Evolutionary conservation across 306 rosid species (phyloP).

Genomic region (Ammopiptanthus mongolicus): DNA sequence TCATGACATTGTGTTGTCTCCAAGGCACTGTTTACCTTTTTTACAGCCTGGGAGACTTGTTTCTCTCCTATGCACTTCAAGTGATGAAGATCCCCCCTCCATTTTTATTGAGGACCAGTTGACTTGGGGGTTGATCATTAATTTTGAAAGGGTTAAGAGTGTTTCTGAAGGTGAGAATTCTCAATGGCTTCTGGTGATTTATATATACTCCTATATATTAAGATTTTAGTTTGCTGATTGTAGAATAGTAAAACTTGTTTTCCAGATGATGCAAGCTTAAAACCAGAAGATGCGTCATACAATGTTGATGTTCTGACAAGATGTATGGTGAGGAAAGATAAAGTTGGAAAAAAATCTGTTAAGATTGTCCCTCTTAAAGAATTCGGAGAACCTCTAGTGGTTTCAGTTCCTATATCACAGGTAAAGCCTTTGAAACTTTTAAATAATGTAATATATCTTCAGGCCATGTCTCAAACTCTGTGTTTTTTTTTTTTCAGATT

Average conservation of each 20-base stretch:
- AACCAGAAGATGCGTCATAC: constrained; percentile 79
- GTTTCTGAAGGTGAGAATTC: constrained; percentile 63
- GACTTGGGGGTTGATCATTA: constrained; percentile 89
- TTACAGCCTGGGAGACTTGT: constrained; percentile 92
- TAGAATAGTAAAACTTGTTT: constrained; percentile 7
- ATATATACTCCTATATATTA: not conserved
- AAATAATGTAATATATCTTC: constrained; percentile 8
- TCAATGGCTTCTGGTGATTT: not conserved
- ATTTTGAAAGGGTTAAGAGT: constrained; percentile 74
- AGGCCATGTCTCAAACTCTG: not conserved
- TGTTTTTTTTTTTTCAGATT: not conserved
- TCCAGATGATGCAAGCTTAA: constrained; percentile 62
- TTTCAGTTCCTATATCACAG: constrained; percentile 77
- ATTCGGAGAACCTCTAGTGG: constrained; percentile 74
- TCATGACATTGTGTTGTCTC: constrained; percentile 69
- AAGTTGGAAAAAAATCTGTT: constrained; percentile 51
- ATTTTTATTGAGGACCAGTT: constrained; percentile 53
- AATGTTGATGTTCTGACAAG: constrained; percentile 82
- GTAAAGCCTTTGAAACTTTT: constrained; percentile 30
- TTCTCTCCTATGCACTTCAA: constrained; percentile 49
- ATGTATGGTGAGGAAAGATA: constrained; percentile 64
- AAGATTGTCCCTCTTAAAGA: constrained; percentile 74
- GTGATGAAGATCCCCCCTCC: constrained; percentile 38
- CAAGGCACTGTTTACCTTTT: constrained; percentile 79
- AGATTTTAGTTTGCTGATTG: constrained; percentile 11